Evolutionary conservation across 2,329 filamentous ascomycete species (phyloP).

Genomic region (Aspergillus puulaauensis): DNA sequence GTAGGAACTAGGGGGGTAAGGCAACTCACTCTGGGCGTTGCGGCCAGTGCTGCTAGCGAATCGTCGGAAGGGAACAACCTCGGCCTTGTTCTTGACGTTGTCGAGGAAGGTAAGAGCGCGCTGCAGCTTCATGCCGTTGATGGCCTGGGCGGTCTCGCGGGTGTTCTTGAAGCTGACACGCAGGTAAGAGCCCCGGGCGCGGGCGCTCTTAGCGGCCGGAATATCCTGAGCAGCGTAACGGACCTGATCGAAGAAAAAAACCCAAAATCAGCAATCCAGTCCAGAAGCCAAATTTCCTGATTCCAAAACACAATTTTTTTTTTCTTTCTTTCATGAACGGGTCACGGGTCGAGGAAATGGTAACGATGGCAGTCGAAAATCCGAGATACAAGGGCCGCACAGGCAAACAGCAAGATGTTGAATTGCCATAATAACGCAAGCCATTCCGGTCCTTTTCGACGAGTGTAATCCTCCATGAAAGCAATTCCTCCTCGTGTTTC

Average conservation of each 20-base stretch:
- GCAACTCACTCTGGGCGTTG: slow-evolving; percentile 88
- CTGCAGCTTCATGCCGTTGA: slow-evolving; percentile 98
- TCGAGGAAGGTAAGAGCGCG: slow-evolving; percentile 95
- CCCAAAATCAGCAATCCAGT: slow-evolving; percentile 29
- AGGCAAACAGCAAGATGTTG: background rate
- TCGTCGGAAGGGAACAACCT: slow-evolving; percentile 97
- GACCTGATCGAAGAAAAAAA: slow-evolving; percentile 59
- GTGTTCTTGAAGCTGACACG: slow-evolving; percentile 99
- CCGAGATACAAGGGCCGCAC: background rate
- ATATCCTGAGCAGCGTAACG: slow-evolving; percentile 94
- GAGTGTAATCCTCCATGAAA: background rate
- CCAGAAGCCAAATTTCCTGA: slow-evolving; percentile 3
- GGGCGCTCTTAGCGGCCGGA: slow-evolving; percentile 86
- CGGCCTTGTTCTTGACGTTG: slow-evolving; percentile 95
- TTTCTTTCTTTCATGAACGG: background rate
- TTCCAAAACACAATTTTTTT: slow-evolving; percentile 1
- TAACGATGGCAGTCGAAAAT: slow-evolving; percentile 1
- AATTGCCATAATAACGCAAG: background rate
- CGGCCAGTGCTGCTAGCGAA: slow-evolving; percentile 95
- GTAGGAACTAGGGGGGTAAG: slow-evolving; percentile 12
- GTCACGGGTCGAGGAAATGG: slow-evolving; percentile 4
- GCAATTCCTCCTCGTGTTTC: slow-evolving; percentile 1
- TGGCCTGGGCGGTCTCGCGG: slow-evolving; percentile 97
- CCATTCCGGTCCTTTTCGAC: background rate
- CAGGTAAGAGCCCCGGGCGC: slow-evolving; percentile 97